Evolutionary conservation across 331 rosid genomes (phyloP).

Genomic region (Malus hybrid): DNA sequence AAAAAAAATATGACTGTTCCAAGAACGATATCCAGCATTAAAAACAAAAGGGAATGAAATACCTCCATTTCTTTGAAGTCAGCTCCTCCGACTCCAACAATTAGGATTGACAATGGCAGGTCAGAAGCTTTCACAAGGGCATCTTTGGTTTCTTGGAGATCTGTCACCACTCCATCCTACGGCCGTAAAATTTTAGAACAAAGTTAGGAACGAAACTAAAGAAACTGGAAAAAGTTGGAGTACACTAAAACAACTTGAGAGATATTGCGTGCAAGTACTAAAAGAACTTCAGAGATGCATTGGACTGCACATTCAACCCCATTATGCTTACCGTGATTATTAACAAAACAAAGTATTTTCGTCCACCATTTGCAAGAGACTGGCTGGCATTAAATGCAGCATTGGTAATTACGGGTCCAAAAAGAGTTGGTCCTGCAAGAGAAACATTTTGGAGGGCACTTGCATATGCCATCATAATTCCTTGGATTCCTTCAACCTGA

Average conservation of each 20-base stretch:
- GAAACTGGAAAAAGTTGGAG: background rate
- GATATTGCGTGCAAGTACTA: too few species aligned
- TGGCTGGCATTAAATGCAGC: slow-evolving; percentile 95
- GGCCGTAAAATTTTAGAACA: slow-evolving; percentile 19
- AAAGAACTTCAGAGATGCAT: too few species aligned
- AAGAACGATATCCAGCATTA: too few species aligned
- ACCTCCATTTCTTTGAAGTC: slow-evolving; percentile 99
- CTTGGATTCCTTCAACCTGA: slow-evolving; percentile 99
- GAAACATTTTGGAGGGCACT: slow-evolving; percentile 96
- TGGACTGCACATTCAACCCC: background rate
- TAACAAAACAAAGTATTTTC: slow-evolving; percentile 79
- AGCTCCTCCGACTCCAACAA: slow-evolving; percentile 99
- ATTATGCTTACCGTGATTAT: slow-evolving; percentile 82
- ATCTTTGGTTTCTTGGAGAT: slow-evolving; percentile 99
- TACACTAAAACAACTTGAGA: background rate
- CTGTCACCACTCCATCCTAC: slow-evolving; percentile 99
- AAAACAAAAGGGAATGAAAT: slow-evolving; percentile 2
- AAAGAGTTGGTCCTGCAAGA: slow-evolving; percentile 99
- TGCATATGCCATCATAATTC: slow-evolving; percentile 89
- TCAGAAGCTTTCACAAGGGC: slow-evolving; percentile 96
- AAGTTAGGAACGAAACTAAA: slow-evolving; percentile 5
- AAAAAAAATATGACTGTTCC: background rate
- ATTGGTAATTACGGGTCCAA: slow-evolving; percentile 85
- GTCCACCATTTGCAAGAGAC: slow-evolving; percentile 68
- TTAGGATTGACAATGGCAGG: slow-evolving; percentile 89